Evolutionary conservation across 2,329 filamentous ascomycete genomes (phyloP), one percentile per base, ranked within the genome.

Genomic region (Dothistroma pini): DNA sequence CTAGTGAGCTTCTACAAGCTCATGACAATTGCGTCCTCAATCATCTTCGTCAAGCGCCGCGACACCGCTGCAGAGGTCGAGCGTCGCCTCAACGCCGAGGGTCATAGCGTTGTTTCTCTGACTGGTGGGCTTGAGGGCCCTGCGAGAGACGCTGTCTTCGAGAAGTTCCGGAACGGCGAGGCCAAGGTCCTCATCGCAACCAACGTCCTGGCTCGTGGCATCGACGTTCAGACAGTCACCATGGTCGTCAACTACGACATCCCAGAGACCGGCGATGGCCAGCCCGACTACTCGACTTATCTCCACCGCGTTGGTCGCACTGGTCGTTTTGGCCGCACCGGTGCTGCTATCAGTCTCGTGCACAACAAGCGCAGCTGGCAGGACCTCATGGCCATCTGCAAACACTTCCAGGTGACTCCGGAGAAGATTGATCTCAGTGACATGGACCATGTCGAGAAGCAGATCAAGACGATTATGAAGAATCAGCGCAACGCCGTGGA

Each of bases 151-250:
- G 79, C 83, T 0, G 85, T 97, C 63, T 88, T 99, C 63, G 86
- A 93, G 71, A 85, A 89, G 60, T 99, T 99, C 84, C 88, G 95
- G 61, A 84, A 80, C 50, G 93, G 93, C 44, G 84, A 88, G 61
- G 91, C 91, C 71, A 99, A 99, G 80, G 95, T 99, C 9, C 87
- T 99, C 64, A 97, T 99, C 72, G 96, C 95, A 1, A 99, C 95
- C 69, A 99, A 99, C 72, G 93, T 99, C 41, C 84, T 99, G 61
- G 90, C 95, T 9, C 92, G 95, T 73, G 95, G 95, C 74, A 97
- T 99, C 71, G 95, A 99, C 72, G 80, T 97, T 74, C 77, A 96
- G 79, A 88, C 87, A 31, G 95, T 99, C 14, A 96, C 92, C 10
- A 95, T 99, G 88, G 95, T 99, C 57, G 92, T 99, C 81, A 99